Conservation (phyloP, 768 basidiomycete species). For the Crucibulum laeve region DNA sequence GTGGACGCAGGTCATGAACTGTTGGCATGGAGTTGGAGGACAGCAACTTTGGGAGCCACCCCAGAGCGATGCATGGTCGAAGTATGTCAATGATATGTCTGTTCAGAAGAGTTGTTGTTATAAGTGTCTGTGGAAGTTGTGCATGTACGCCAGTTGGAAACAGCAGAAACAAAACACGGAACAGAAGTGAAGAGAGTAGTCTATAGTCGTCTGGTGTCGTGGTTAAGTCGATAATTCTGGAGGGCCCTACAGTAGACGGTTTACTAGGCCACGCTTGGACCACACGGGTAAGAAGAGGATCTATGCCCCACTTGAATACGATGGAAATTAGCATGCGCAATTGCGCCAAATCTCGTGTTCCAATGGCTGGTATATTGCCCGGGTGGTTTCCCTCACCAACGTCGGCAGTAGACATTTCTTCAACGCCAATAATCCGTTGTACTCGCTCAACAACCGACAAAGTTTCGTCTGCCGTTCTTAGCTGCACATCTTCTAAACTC, state of each 20-base stretch:
- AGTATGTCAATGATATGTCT: constrained; percentile 56
- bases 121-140: constrained; percentile 49
- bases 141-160: constrained; percentile 50
- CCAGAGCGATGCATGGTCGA: constrained; percentile 55
- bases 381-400: constrained; percentile 6
- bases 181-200: constrained; percentile 36
- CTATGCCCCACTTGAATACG: constrained; percentile 68
- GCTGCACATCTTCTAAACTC: constrained; percentile 39
- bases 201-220: constrained; percentile 36
- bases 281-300: constrained; percentile 46
- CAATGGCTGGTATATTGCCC: constrained; percentile 35
- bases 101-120: constrained; percentile 55
- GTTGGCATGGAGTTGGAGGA: constrained; percentile 30
- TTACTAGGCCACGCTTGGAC: constrained; percentile 32
- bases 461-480: constrained; percentile 52
- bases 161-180: constrained; percentile 42
- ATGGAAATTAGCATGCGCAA: constrained; percentile 65
- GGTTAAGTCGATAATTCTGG: constrained; percentile 42
- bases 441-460: constrained; percentile 43
- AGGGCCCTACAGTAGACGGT: constrained; percentile 10
- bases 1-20: constrained; percentile 43
- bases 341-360: constrained; percentile 60
- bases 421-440: constrained; percentile 28
- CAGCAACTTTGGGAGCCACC: constrained; percentile 65
- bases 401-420: constrained; percentile 6